These are phyloP conservation scores for Aspergillus proliferans DNA, from an alignment of 2,329 filamentous ascomycete genomes.

Conservation along the genomic window DNA sequence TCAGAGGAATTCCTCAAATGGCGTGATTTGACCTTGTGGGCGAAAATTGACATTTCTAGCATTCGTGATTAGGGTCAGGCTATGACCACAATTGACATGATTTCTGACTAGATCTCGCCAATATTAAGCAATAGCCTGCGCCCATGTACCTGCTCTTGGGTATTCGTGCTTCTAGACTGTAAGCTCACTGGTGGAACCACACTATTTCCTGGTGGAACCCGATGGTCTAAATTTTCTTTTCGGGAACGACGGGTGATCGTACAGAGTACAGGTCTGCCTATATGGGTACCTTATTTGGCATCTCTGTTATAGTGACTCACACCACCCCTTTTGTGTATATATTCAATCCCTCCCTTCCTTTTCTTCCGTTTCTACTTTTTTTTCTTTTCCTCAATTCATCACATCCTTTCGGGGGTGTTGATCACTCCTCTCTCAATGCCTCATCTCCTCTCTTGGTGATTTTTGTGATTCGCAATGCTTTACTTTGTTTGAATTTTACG, in stretches of 20 bases:
- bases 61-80: not conserved
- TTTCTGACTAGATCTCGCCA: too few species aligned
- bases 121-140: too few species aligned
- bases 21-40: too few species aligned
- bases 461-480: not conserved
- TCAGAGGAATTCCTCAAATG: too few species aligned
- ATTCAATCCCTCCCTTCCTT: not conserved
- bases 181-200: not conserved
- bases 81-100: too few species aligned
- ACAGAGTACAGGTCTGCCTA: not conserved
- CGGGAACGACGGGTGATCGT: not conserved
- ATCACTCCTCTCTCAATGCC: constrained; percentile 26
- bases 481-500: not conserved
- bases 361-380: constrained; percentile 2
- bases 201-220: not conserved
- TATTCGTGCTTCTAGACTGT: not conserved
- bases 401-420: constrained; percentile 34
- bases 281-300: not conserved
- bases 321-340: not conserved
- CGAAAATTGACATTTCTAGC: not conserved
- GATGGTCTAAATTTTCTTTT: not conserved
- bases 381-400: constrained; percentile 24
- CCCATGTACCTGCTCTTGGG: not conserved
- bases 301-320: not conserved
- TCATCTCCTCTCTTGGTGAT: not conserved